phyloP scores from a whole-genome alignment of 768 basidiomycete genomes.

The Mrakia blollopis region DNA sequence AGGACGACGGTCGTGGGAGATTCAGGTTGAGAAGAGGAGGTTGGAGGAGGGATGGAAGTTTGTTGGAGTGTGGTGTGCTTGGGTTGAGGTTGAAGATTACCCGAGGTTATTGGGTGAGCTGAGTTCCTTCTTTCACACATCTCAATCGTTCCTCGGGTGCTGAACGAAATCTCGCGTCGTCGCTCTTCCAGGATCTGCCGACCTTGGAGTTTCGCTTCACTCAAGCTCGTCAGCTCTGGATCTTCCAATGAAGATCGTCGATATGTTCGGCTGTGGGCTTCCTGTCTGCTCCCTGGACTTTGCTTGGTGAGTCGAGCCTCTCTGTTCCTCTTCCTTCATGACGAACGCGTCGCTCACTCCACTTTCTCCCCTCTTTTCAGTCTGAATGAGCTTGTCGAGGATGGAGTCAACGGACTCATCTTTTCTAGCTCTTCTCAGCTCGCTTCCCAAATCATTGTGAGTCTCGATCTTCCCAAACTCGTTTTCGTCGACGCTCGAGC shows the following conservation, averaged over 20 bases:
- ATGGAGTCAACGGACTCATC: slow-evolving; percentile 74
- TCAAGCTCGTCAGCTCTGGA: slow-evolving; percentile 84
- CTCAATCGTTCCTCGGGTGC: not conserved
- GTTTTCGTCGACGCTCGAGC: not conserved
- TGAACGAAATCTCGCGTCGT: not conserved
- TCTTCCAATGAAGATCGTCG: slow-evolving; percentile 97
- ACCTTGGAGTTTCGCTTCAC: slow-evolving; percentile 87
- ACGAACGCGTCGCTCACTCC: not conserved
- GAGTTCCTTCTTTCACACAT: not conserved
- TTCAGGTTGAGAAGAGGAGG: slow-evolving; percentile 57
- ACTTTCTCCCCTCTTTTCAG: slow-evolving; percentile 46
- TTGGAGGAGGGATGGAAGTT: slow-evolving; percentile 58
- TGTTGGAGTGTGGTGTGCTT: slow-evolving; percentile 73
- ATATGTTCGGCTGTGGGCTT: slow-evolving; percentile 96
- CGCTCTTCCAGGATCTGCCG: slow-evolving; percentile 64
- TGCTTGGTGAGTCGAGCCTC: slow-evolving; percentile 57
- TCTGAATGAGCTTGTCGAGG: slow-evolving; percentile 76
- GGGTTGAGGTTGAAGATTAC: slow-evolving; percentile 88
- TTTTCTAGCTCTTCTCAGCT: slow-evolving; percentile 67
- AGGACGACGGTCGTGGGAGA: slow-evolving; percentile 67
- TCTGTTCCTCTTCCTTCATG: not conserved
- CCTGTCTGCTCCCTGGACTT: slow-evolving; percentile 90
- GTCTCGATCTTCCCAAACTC: slow-evolving; percentile 25
- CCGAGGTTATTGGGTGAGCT: slow-evolving; percentile 70
- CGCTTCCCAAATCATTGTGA: slow-evolving; percentile 52